A percentile compares a stretch with the other conserved stretches of the same genome.
These are phyloP conservation scores for Metrosideros polymorpha DNA, from an alignment of 441 rosid genomes.

Conservation along the genomic window DNA sequence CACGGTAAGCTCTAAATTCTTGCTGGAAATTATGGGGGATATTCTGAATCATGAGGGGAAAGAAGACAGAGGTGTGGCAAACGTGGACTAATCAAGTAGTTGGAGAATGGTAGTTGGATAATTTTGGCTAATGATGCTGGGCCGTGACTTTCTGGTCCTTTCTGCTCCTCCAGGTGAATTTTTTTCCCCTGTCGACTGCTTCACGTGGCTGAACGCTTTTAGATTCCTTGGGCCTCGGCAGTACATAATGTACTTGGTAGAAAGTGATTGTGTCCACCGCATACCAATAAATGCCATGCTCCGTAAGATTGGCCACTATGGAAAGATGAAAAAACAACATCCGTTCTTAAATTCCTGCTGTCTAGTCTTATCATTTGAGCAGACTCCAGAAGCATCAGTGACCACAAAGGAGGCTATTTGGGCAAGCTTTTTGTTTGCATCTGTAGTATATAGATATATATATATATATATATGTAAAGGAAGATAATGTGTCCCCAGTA, in stretches of 20 bases:
- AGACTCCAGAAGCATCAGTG: not conserved
- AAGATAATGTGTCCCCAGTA: not conserved
- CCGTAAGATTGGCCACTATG: not conserved
- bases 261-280: not conserved
- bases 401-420: not conserved
- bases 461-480: too few species aligned
- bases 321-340: not conserved
- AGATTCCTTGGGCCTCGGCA: not conserved
- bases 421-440: not conserved
- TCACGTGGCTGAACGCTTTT: not conserved
- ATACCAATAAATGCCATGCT: not conserved
- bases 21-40: not conserved
- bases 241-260: not conserved
- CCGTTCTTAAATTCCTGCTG: not conserved
- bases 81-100: not conserved
- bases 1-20: not conserved
- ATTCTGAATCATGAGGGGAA: not conserved
- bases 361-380: not conserved
- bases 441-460: too few species aligned
- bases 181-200: not conserved
- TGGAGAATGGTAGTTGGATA: not conserved
- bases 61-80: not conserved
- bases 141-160: not conserved
- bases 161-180: not conserved
- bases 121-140: not conserved